A percentile compares a stretch with the other conserved stretches of the same genome.
Conservation (phyloP, 371 early-diverging fungal species). For the Mortierella sp. region DNA sequence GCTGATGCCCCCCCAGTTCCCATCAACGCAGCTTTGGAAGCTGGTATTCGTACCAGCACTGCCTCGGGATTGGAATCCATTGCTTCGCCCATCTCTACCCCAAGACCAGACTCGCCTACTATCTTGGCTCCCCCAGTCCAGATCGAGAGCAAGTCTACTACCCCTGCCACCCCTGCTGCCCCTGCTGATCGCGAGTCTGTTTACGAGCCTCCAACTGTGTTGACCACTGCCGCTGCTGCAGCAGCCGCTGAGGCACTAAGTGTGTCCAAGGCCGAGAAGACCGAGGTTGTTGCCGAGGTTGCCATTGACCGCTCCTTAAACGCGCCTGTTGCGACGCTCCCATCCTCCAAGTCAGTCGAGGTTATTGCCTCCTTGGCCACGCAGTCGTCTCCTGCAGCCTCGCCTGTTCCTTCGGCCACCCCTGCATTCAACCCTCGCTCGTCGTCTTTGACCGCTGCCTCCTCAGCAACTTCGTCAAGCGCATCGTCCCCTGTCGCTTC, state of each 20-base stretch:
- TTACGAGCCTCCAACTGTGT: not conserved
- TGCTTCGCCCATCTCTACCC: not conserved
- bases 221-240: not conserved
- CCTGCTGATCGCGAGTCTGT: conserved; percentile 14
- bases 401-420: conserved; percentile 38
- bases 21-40: conserved; percentile 14
- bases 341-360: not conserved
- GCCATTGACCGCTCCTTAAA: not conserved
- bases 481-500: not conserved
- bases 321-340: no score
- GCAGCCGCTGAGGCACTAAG: not conserved
- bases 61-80: conserved; percentile 18
- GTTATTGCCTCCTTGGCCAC: conserved; percentile 6
- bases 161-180: not conserved
- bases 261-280: not conserved
- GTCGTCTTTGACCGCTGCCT: not conserved
- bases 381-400: conserved; percentile 22
- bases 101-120: conserved; percentile 20
- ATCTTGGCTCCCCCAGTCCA: conserved; percentile 1
- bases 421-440: conserved; percentile 24
- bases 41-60: conserved; percentile 15
- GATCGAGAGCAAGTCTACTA: conserved; percentile 8
- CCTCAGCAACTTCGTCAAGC: not conserved
- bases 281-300: not conserved
- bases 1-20: conserved; percentile 50